Percentiles rank a stretch among this genome's conserved stretches.
These are phyloP conservation scores for Aspergillus coremiiformis DNA, from an alignment of 495 filamentous ascomycete genomes.

Conservation along the genomic window DNA sequence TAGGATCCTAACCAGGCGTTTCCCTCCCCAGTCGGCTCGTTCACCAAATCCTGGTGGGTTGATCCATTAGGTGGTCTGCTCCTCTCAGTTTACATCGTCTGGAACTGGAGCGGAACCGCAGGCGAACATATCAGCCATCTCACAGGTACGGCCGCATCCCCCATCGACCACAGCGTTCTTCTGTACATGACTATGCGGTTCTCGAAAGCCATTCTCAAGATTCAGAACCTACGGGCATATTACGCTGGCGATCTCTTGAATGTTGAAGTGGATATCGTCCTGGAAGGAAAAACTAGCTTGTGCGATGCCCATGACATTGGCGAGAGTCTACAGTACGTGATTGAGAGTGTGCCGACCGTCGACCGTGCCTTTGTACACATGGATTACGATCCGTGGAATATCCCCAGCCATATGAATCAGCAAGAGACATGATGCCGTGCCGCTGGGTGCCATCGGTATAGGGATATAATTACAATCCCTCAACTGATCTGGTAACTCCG, in stretches of 20 bases:
- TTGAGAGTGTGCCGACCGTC: slow-evolving; percentile 77
- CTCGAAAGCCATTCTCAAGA: slow-evolving; percentile 78
- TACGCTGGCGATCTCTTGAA: slow-evolving; percentile 85
- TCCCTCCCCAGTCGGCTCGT: slow-evolving; percentile 56
- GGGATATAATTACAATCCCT: too few relatives aligned
- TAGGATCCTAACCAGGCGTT: slow-evolving; percentile 2
- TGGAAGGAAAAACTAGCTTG: slow-evolving; percentile 70
- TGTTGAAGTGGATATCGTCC: slow-evolving; percentile 75
- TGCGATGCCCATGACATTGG: slow-evolving; percentile 85
- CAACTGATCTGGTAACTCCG: too few relatives aligned
- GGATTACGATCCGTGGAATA: slow-evolving; percentile 74
- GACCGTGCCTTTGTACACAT: slow-evolving; percentile 69
- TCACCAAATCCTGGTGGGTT: slow-evolving; percentile 73
- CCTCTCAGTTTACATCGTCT: slow-evolving; percentile 74
- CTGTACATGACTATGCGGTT: slow-evolving; percentile 94
- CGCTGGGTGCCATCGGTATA: neutral
- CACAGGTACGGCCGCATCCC: slow-evolving; percentile 70
- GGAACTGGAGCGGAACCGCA: slow-evolving; percentile 75
- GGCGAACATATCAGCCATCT: slow-evolving; percentile 75
- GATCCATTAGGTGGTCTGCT: slow-evolving; percentile 79
- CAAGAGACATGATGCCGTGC: slow-evolving; percentile 10
- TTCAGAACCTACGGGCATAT: slow-evolving; percentile 83
- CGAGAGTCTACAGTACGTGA: slow-evolving; percentile 82
- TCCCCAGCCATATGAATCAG: slow-evolving; percentile 81
- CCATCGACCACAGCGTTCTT: slow-evolving; percentile 75